Base-by-base conservation (phyloP, 768 basidiomycete genomes). In the Termitomyces sp. region DNA sequence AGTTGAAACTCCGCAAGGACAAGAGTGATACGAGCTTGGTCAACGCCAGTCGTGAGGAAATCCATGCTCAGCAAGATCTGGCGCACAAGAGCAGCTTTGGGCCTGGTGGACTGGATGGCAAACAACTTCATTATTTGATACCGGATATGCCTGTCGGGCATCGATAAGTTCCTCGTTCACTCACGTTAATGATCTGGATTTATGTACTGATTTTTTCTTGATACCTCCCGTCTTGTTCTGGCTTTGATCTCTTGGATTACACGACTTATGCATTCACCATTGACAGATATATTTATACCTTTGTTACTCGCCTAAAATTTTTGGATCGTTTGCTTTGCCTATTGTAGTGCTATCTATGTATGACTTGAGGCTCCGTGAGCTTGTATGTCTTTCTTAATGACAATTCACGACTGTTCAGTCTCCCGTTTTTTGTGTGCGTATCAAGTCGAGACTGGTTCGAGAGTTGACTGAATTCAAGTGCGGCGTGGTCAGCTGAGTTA, bases 21-120 rank as follows among this genome's bases (percentile, higher is more conserved):
- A 51, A 30, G 43, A 45, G 44, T 20, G 40, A 55, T 24, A 42
- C 50, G 22, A 57, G 53, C 33, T 63, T 56, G 30, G 9, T 54
- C 24, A 63, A 57, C 4, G 50, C 53, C 13, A 63, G 61, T 28
- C 47, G 53, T 32, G 61, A 63, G 44, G 53, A 57, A 14, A 12
- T 60, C 5, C 2, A 4, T 18, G 42, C 6, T 26, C 36, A 9
- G 20, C 52, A 24, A 42, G 51, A 40, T 9, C 50, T 67, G 32
- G 57, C n/a, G 5, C 66, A 67, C 44, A 67, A 67, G 46, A 65
- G 50, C 49, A 65, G 64, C 49, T 67, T 67, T 40, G 64, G 65
- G 30, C 64, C 62, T 10, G 65, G 62, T 9, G 65, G 66, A 10
- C 30, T 65, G 14, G 64, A 65, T 48, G 66, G 66, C 26, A 66